Evolutionary conservation across 164 flowering plant genomes (phyloP), one percentile per base, ranked within the genome.

Genomic region (Magnolia officinalis): DNA sequence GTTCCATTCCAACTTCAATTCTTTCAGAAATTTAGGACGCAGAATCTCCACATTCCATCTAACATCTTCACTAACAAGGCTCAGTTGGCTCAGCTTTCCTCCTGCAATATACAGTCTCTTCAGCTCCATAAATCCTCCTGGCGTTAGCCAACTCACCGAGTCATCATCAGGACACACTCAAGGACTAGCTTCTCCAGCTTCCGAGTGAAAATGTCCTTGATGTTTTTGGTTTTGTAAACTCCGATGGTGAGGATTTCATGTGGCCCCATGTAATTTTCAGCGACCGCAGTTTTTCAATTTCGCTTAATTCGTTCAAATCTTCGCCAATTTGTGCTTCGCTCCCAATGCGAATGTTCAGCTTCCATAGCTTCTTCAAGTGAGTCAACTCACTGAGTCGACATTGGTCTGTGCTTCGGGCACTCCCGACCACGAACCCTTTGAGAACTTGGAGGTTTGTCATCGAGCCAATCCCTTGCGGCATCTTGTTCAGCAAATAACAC

Each of bases 41-140:
- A 86, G 50, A 8, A 70, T 71, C 81, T 78, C 23, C 11, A 78
- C 83, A 2, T 52, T 66, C 82, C 82, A 81, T 50, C 16, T 4
- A 5, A 31, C n/a, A 8, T 2, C 1, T 23, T 9, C 31, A n/a
- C 4, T 20, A 6, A 6, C 67, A 59, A 13, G 49, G 9, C 18
- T 50, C 13, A 84, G 63, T 24, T 29, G 37, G 13, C 7, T 4
- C 9, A 86, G 79, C 13, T 63, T 55, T 49, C 90, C 90, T 68
- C 86, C 90, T 59, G 83, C 77, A 31, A 85, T 83, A 74, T 84
- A 85, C 68, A 87, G 85, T 2, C 63, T 84, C 67, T 83, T 72
- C 6, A 84, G 67, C 20, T 0, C 2, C 21, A 11, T 11, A 21
- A 67, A 65, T 65, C 11, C 1, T 23, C 69, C 19, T 4, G 21